These are phyloP conservation scores for Alnus glutinosa DNA, from an alignment of 306 rosid genomes.

Conservation along the genomic window DNA sequence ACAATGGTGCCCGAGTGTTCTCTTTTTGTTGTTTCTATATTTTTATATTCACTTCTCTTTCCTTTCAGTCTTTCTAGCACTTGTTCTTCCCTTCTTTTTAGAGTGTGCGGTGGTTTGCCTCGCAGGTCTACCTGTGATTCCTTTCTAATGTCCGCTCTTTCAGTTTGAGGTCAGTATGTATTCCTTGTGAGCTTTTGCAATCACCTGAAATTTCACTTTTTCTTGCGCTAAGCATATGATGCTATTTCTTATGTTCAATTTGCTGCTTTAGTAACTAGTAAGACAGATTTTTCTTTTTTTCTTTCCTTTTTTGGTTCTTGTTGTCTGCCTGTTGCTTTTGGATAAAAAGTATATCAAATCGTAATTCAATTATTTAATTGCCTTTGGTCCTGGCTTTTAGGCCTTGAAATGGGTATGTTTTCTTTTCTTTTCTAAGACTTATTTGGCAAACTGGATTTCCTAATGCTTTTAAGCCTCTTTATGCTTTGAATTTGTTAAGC, in stretches of 20 bases:
- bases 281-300: not conserved
- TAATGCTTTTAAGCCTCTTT: not conserved
- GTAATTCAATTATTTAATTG: not conserved
- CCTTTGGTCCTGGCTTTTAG: not conserved
- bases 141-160: not conserved
- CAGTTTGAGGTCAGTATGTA: not conserved
- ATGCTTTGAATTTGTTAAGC: not conserved
- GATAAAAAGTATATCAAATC: not conserved
- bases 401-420: not conserved
- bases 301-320: not conserved
- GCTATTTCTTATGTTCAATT: not conserved
- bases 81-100: not conserved
- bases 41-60: not conserved
- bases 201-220: slow-evolving; percentile 6
- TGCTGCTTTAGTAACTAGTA: slow-evolving; percentile 7
- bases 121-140: not conserved
- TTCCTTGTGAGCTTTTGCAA: slow-evolving; percentile 15
- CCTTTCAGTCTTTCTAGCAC: slow-evolving; percentile 8
- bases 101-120: not conserved
- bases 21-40: not conserved
- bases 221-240: not conserved
- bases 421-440: not conserved
- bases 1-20: not conserved
- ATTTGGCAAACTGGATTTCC: not conserved
- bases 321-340: slow-evolving; percentile 8